phyloP scores from a whole-genome alignment of 2,329 filamentous ascomycete genomes.

The Cercospora beticola region DNA sequence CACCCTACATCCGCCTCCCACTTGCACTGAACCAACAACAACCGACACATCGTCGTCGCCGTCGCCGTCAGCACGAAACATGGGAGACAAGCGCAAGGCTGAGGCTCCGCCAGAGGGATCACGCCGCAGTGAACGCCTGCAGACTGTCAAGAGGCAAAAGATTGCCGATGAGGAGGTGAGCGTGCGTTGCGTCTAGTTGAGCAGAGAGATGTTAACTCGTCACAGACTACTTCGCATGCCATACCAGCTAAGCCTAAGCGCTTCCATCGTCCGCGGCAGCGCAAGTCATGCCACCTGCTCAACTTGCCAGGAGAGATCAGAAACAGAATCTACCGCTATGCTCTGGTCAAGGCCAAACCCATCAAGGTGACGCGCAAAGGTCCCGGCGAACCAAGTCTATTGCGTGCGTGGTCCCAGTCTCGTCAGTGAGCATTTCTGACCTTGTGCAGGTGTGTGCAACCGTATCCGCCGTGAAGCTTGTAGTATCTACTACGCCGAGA shows the following conservation, averaged over 20 bases:
- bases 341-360: not conserved
- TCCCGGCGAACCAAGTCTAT: conserved; percentile 14
- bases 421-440: not conserved
- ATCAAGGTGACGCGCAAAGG: conserved; percentile 10
- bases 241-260: conserved; percentile 8
- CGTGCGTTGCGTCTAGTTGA: not conserved
- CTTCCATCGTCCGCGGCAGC: conserved; percentile 16
- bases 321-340: conserved; percentile 17
- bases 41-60: not conserved
- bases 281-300: conserved; percentile 13
- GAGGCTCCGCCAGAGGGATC: not conserved
- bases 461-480: conserved; percentile 5
- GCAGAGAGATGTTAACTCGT: not conserved
- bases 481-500: conserved; percentile 18
- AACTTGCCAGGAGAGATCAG: conserved; percentile 17
- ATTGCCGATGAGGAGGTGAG: conserved; percentile 4
- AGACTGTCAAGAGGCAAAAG: conserved; percentile 6
- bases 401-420: not conserved
- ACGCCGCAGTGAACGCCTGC: conserved; percentile 16
- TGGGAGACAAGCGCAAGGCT: conserved; percentile 5
- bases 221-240: not conserved
- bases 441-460: conserved; percentile 11
- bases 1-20: not conserved
- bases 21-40: not conserved
- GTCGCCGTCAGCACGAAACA: not conserved